Evolutionary conservation across 2,329 filamentous ascomycete species (phyloP), one percentile per base, ranked within the genome.

Genomic region (Cordyceps cateniannulata): DNA sequence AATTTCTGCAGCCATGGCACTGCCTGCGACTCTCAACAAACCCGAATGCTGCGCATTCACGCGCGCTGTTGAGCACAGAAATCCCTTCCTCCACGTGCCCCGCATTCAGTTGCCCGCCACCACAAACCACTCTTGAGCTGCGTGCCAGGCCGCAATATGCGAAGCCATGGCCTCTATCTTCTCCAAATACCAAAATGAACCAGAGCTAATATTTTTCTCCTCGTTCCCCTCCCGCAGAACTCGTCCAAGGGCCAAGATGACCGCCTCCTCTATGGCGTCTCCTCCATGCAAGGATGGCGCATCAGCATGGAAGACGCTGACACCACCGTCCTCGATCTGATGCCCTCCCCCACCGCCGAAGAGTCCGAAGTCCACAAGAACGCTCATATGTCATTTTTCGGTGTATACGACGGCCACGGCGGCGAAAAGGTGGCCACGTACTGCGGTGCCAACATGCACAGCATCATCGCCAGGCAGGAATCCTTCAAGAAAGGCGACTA

Each of bases 291-390:
- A 79, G 95, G 95, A 81, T 99, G 95, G 95, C 90, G 95, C 79
- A 98, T 99, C 79, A 96, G 91, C 81, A 99, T 99, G 95, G 95
- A 99, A 76, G 95, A 99, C 75, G 87, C 95, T 65, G 95, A 99
- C 79, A 91, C 90, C 64, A 85, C 90, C 60, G 80, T 98, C 57
- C 89, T 99, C 73, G 91, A 98, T 76, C 85, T 98, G 67, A 85
- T 95, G 70, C 80, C 85, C 63, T 70, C 73, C 70, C 80, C 85
- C 63, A 70, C 73, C 62, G 70, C 76, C 62, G 72, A 73, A 63
- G 81, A 85, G 27, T 79, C 85, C 66, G 35, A 55, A 52, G 83
- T 88, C 68, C 85, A 85, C 56, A 83, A 88, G 68, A 80, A 87
- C 69, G 85, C 88, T 69, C 87, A 89, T 72, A 81, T 98, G 71